These are phyloP conservation scores for Moricandia moricandioides DNA, from an alignment of 345 rosid species.

Conservation along the genomic window DNA sequence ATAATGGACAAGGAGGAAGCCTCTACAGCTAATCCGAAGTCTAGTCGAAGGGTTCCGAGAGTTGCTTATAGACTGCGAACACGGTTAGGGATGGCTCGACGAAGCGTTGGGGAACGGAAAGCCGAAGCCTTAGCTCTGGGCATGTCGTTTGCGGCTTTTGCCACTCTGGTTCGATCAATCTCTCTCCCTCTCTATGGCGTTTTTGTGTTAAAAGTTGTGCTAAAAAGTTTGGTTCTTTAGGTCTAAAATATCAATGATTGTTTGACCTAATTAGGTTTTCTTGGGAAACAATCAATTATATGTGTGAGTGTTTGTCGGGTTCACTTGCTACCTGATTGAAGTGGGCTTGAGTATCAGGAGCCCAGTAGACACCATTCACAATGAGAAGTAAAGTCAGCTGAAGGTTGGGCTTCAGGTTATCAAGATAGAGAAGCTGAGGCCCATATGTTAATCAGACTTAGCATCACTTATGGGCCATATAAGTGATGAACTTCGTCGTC, in stretches of 20 bases:
- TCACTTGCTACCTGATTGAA: too few relatives aligned
- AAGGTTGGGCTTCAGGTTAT: too few relatives aligned
- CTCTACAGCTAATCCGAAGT: slow-evolving; percentile 25
- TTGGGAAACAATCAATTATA: not conserved
- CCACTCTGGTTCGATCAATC: slow-evolving; percentile 55
- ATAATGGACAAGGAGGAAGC: slow-evolving; percentile 4
- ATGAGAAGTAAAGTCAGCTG: too few relatives aligned
- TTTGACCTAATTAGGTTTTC: not conserved
- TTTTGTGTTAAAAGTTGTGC: not conserved
- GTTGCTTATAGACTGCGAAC: slow-evolving; percentile 37
- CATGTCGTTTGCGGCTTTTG: slow-evolving; percentile 77
- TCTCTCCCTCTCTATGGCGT: not conserved
- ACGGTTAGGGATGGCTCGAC: slow-evolving; percentile 33
- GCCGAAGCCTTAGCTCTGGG: slow-evolving; percentile 71
- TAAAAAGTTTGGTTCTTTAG: not conserved
- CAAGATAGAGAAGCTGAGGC: too few relatives aligned
- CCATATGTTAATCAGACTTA: too few relatives aligned
- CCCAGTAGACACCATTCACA: too few relatives aligned
- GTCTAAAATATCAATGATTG: not conserved
- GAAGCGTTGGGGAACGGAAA: slow-evolving; percentile 18
- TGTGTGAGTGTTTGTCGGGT: too few relatives aligned
- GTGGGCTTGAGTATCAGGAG: too few relatives aligned
- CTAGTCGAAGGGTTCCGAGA: slow-evolving; percentile 24
- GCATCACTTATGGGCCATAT: too few relatives aligned
- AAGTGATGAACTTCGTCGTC: too few relatives aligned